Evolutionary conservation across 1,284 basidiomycete species (phyloP).

Genomic region (Ustilago vetiveriae): DNA sequence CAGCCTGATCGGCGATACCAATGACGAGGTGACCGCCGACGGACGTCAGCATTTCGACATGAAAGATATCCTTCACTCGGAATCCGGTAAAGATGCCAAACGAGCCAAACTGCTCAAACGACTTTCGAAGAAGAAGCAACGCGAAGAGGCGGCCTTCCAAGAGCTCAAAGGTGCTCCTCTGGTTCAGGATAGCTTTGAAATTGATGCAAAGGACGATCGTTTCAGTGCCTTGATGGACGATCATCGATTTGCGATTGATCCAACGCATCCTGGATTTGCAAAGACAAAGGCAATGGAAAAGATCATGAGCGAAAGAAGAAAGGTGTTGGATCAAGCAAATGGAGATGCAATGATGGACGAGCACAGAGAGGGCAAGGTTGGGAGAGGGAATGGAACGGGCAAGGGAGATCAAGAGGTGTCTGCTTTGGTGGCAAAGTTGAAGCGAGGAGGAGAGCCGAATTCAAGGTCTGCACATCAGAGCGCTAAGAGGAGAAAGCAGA

Average conservation of each 20-base stretch:
- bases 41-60: slow-evolving; percentile 82
- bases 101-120: slow-evolving; percentile 46
- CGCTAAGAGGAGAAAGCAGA: slow-evolving; percentile 26
- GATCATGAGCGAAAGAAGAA: slow-evolving; percentile 56
- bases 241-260: slow-evolving; percentile 92
- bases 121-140: slow-evolving; percentile 51
- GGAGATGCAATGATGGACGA: slow-evolving; percentile 1
- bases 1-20: slow-evolving; percentile 45
- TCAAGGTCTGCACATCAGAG: neutral
- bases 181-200: slow-evolving; percentile 72
- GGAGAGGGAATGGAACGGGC: neutral
- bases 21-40: slow-evolving; percentile 47
- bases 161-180: slow-evolving; percentile 68
- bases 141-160: slow-evolving; percentile 39
- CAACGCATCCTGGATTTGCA: slow-evolving; percentile 77
- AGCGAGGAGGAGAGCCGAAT: slow-evolving; percentile 12
- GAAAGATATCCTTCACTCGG: slow-evolving; percentile 85
- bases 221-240: slow-evolving; percentile 90
- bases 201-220: slow-evolving; percentile 86
- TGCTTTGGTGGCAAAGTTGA: slow-evolving; percentile 38
- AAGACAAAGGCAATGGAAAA: slow-evolving; percentile 65
- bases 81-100: slow-evolving; percentile 72
- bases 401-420: slow-evolving; percentile 15
- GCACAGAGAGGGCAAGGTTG: neutral
- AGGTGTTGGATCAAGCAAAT: slow-evolving; percentile 18